A percentile compares a stretch with the other conserved stretches of the same genome.
Evolutionary conservation across 371 early-diverging fungal species (phyloP).

Genomic region (Rhizopus sp.): DNA sequence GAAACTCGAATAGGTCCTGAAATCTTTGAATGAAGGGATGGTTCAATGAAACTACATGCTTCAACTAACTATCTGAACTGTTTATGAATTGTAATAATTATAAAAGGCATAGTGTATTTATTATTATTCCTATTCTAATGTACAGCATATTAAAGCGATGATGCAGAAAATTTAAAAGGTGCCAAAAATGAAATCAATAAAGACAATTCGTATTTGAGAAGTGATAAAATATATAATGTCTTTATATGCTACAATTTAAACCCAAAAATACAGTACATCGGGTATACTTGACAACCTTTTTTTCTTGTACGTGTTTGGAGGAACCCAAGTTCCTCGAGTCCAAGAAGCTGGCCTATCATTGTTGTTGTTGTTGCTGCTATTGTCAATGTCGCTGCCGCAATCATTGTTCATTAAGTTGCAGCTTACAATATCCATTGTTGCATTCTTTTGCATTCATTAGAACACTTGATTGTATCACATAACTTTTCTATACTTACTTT

Average conservation of each 20-base stretch:
- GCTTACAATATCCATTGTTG: not conserved
- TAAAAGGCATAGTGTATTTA: no score
- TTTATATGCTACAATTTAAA: not conserved
- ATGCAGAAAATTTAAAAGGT: no score
- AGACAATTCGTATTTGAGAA: no score
- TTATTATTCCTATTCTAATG: no score
- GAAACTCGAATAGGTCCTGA: no score
- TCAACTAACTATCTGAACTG: no score
- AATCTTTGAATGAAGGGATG: no score
- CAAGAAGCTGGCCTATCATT: not conserved
- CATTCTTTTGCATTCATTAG: constrained; percentile 7
- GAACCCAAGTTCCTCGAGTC: not conserved
- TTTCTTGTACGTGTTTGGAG: not conserved
- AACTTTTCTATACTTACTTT: not conserved
- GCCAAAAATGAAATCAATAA: no score
- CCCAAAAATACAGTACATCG: not conserved
- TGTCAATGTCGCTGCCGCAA: not conserved
- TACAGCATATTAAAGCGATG: no score
- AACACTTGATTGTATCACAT: constrained; percentile 1
- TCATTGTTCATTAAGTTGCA: not conserved
- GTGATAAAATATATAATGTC: not conserved
- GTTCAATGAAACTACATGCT: no score
- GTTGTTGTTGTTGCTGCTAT: no score
- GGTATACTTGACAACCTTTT: not conserved
- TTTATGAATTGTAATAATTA: no score